Percentiles rank a stretch among this genome's conserved stretches.
Conservation (phyloP, 169 alveolate genomes). For the Blepharisma undulans region DNA sequence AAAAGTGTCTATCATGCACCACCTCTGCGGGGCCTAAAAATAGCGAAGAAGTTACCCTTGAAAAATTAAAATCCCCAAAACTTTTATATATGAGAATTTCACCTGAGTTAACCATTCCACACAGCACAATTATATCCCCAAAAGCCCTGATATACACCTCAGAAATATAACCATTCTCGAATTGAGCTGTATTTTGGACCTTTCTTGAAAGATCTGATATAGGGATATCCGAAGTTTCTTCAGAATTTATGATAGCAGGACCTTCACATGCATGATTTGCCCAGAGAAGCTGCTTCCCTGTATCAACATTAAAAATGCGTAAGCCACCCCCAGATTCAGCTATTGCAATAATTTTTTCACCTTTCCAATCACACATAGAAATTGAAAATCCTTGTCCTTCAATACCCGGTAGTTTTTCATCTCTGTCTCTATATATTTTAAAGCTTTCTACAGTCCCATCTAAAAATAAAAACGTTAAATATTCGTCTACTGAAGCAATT, state of each 20-base stretch:
- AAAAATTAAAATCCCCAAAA: conserved; percentile 1
- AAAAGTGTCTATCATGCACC: neutral
- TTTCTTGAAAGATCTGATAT: conserved; percentile 32
- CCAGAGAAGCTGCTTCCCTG: neutral
- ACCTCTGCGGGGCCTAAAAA: conserved; percentile 19
- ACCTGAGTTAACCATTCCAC: neutral
- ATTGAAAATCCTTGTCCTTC: neutral
- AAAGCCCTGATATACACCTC: neutral
- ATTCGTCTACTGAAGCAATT: neutral
- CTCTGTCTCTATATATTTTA: neutral
- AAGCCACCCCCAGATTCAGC: neutral
- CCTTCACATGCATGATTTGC: conserved; percentile 9
- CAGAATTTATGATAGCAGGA: conserved; percentile 27
- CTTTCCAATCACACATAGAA: neutral
- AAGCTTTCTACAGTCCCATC: conserved; percentile 20
- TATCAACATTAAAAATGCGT: neutral
- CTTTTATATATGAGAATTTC: conserved; percentile 10
- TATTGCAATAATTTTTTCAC: neutral
- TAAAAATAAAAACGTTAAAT: neutral
- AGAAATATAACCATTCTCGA: neutral
- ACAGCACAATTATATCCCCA: neutral
- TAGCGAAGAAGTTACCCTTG: neutral
- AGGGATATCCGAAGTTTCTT: conserved; percentile 10
- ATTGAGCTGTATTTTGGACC: neutral
- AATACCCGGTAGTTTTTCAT: neutral